Evolutionary conservation across 352 stramenopile genomes (phyloP), one percentile per base, ranked within the genome.

Genomic region (Phytophthora litchii): DNA sequence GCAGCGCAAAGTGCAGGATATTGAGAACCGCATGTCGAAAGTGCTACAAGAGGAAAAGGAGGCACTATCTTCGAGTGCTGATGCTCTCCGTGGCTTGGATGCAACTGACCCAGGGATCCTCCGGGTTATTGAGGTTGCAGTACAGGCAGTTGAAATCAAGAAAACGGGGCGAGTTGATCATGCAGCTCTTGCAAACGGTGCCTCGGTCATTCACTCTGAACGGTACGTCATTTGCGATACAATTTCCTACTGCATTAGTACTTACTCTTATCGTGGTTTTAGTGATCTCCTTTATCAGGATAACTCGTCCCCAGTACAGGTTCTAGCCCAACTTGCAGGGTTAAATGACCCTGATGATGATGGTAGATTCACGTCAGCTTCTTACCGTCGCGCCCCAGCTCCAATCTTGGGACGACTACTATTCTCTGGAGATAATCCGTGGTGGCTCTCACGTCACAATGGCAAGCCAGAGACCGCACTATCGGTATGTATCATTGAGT

Each of bases 371-470:
- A 94, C 84, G 4, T 92, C 84, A 14, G 51, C 50, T 50, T 86
- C 80, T 21, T 86, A 74, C 41, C 72, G 76, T 19, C 66, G 69
- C 20, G 52, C 72, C 6, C 59, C 75, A 10, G 64, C 72, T n/a
- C 58, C 70, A 34, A 60, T 78, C n/a, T 46, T 80, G 10, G 67
- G 72, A 7, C 48, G 65, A 4, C 41, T 85, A 3, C 37, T 88
- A 23, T 78, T 76, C 25, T 80, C 59, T 6, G 64, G 69, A n/a
- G 76, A 88, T 36, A 72, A 76, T 16, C 80, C 82, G 1, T 89
- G 79, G 80, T 92, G 83, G 83, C 68, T 92, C 9, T 92, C 81
- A 10, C 81, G 80, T 4, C 73, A 92, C 48, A 92, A 92, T 43
- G 76, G 70, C 17, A 70, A 76, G 16, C 83, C 86, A 43, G 86